Conservation (phyloP, 306 rosid species). For the Hylodesmum podocarpum region DNA sequence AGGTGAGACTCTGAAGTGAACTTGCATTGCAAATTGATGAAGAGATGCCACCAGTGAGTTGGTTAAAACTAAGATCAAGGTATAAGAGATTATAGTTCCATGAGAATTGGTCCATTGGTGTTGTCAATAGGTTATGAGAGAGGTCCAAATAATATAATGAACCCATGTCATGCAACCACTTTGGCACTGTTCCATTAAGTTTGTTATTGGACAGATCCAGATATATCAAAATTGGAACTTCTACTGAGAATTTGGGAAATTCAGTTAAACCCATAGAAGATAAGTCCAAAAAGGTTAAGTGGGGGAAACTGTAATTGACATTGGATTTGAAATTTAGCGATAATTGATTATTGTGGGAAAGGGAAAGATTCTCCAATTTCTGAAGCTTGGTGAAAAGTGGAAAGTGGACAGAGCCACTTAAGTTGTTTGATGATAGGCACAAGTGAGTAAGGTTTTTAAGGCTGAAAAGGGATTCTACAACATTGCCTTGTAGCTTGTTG, state of each 20-base stretch:
- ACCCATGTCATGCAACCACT: conserved; percentile 3
- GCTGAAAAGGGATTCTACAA: conserved; percentile 7
- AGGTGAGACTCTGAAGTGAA: background rate
- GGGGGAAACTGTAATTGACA: background rate
- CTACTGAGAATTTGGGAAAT: background rate
- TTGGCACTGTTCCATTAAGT: background rate
- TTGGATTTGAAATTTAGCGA: background rate
- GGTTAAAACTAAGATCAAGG: conserved; percentile 25
- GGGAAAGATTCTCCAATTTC: background rate
- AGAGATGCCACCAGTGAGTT: background rate
- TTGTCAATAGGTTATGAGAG: conserved; percentile 26
- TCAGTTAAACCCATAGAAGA: background rate
- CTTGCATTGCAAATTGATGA: background rate
- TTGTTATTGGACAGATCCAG: conserved; percentile 30
- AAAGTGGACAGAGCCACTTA: background rate
- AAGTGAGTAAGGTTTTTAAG: background rate
- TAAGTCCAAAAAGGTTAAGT: background rate
- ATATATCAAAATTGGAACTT: background rate
- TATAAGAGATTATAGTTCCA: rapidly evolving
- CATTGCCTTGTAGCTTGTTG: conserved; percentile 8
- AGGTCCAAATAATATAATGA: background rate
- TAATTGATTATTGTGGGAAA: background rate
- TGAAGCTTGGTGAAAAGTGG: background rate
- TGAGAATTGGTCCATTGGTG: background rate
- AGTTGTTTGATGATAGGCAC: background rate